Evolutionary conservation across 2,329 filamentous ascomycete species (phyloP), one percentile per base, ranked within the genome.

Genomic region (Aspergillus sp.): DNA sequence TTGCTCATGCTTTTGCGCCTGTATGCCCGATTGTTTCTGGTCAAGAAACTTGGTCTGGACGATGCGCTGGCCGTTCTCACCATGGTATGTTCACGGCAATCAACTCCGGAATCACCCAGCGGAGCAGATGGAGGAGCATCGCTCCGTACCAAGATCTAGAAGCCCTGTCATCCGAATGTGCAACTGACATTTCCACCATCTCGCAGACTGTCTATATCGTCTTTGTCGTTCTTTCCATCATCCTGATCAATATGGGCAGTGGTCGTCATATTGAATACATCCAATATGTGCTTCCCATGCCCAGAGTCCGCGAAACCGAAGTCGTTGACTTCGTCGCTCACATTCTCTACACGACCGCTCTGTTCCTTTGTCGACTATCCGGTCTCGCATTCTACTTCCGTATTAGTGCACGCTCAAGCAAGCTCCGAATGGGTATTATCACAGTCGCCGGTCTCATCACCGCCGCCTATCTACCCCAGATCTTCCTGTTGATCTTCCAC

Each of bases 331-430:
- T 79, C 45, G 63, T 65, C 33, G 77, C 79, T 14, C 79, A 82
- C 60, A 72, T 82, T 19, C 60, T 82, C 52, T 82, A 82, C 60
- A 79, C 78, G 1, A 74, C 74, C 0, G 72, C 79, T 2, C 69
- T 82, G 2, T 68, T 80, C 22, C 59, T 78, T 10, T 80, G 79
- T 52, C 76, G 79, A 11, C 61, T 80, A 1, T 81, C 79, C 0
- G 79, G 79, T 54, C 66, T 82, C 4, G 77, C 79, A 0, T 79
- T 82, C 50, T 82, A 81, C 61, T 68, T 72, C 47, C 75, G 78
- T 3, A 66, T 82, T 3, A 75, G 74, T 54, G 67, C 65, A 4
- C 60, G 73, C 19, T 56, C 58, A 9, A 56, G 61, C 50, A 64
- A 62, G 30, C 51, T 66, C 2, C 57, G 59, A 20, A 24, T 60